Percentiles rank a stretch among this genome's conserved stretches.
Conservation (phyloP, 148 eudicot genomes). For the Amaranthus palmeri region DNA sequence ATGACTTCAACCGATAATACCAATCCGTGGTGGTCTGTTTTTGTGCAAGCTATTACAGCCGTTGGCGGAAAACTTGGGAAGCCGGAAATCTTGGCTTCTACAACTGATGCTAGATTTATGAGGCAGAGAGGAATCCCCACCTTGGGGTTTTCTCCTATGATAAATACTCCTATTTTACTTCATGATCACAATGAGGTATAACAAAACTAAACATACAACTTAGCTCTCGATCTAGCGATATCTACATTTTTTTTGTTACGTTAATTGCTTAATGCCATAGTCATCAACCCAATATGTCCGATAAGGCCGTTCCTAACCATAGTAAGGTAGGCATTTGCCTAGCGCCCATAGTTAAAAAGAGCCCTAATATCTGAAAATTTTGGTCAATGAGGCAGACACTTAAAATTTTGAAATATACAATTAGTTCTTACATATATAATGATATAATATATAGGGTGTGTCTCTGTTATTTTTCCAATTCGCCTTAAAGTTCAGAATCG, state of each 20-base stretch:
- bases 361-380: too few species aligned
- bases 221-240: not conserved
- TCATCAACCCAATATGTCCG: too few species aligned
- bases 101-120: conserved; percentile 45
- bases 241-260: not conserved
- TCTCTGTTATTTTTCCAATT: too few species aligned
- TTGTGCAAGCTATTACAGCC: conserved; percentile 54
- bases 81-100: conserved; percentile 80
- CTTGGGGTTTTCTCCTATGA: conserved; percentile 93
- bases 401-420: too few species aligned
- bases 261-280: not conserved
- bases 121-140: conserved; percentile 75
- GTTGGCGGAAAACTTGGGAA: conserved; percentile 74
- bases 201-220: not conserved
- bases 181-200: conserved; percentile 93
- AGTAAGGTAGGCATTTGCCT: too few species aligned
- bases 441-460: too few species aligned
- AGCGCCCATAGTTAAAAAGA: too few species aligned
- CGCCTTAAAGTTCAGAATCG: too few species aligned
- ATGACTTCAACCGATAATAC: conserved; percentile 65
- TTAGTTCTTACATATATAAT: too few species aligned
- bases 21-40: conserved; percentile 90
- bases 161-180: conserved; percentile 82
- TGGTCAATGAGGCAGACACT: too few species aligned
- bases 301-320: too few species aligned